Evolutionary conservation across 495 filamentous ascomycete genomes (phyloP), one percentile per base, ranked within the genome.

Genomic region (Hyaloscypha hepaticicola): DNA sequence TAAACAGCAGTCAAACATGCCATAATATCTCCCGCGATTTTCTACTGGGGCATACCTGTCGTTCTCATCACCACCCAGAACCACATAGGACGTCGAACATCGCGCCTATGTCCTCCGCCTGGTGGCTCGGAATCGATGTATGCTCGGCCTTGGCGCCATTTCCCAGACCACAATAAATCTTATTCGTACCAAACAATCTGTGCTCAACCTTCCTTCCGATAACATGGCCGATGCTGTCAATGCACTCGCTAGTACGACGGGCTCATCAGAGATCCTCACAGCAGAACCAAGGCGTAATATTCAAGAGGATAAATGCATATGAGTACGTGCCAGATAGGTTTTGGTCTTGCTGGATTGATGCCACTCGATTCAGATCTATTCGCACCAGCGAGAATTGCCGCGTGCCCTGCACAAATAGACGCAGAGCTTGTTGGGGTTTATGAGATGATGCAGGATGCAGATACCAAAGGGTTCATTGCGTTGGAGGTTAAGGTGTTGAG

Each of bases 21-120:
- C 21, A 68, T 74, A 52, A 79, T 81, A 65, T 72, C 73, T 38
- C 79, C 79, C 1, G 77, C 78, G n/a, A 80, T 80, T 33, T 61
- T 78, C 60, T 81, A 80, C 72, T 76, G 73, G 77, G 79, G 78
- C 58, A 81, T 77, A 2, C 77, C 77, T 22, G 75, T 79, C 31
- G 74, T 80, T 31, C 62, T 81, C 24, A 70, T 80, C 28, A 73
- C 77, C 19, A 78, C 77, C 41, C 67, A 74, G 52, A 81, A 81
- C 63, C 72, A 72, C 69, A 80, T 64, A 72, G 72, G 4, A 75
- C 77, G 21, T 64, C 68, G 65, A 80, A 80, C 64, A 77, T 81
- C 45, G 69, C 66, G 8, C 74, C 77, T 9, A 79, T 80, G 60
- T 81, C 79, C 21, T 80, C 79, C 45, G 79, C 76, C 58, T 81